Percentiles rank a stretch among this genome's conserved stretches.
Evolutionary conservation across 306 rosid genomes (phyloP).

Genomic region (Medicago lupulina): DNA sequence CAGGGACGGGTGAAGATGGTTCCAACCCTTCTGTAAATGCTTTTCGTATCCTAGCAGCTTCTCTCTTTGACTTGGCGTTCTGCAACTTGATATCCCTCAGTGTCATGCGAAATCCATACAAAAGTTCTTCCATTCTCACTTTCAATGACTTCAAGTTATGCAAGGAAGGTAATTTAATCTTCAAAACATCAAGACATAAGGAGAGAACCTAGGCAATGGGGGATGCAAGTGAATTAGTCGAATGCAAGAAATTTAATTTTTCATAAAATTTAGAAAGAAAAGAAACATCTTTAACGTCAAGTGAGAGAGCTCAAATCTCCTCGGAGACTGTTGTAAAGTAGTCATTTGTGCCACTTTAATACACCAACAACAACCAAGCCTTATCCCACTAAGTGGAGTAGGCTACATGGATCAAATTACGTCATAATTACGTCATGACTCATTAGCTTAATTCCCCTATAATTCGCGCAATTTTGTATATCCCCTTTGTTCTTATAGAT

Average conservation of each 20-base stretch:
- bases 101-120: background rate
- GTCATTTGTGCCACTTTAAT: no score
- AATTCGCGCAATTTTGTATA: no score
- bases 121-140: constrained; percentile 12
- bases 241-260: background rate
- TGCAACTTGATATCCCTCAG: background rate
- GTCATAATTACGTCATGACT: no score
- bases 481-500: no score
- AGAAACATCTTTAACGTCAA: background rate
- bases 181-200: background rate
- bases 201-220: background rate
- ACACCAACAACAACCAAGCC: no score
- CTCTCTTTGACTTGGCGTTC: background rate
- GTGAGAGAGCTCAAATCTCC: background rate
- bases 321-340: no score
- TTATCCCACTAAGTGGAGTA: no score
- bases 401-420: no score
- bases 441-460: no score
- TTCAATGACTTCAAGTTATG: background rate
- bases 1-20: background rate
- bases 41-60: background rate
- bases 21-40: background rate
- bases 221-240: background rate
- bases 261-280: background rate
- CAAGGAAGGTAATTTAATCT: background rate